A percentile compares a stretch with the other conserved stretches of the same genome.
Conservation (phyloP, 768 basidiomycete genomes). For the Crucibulum laeve region DNA sequence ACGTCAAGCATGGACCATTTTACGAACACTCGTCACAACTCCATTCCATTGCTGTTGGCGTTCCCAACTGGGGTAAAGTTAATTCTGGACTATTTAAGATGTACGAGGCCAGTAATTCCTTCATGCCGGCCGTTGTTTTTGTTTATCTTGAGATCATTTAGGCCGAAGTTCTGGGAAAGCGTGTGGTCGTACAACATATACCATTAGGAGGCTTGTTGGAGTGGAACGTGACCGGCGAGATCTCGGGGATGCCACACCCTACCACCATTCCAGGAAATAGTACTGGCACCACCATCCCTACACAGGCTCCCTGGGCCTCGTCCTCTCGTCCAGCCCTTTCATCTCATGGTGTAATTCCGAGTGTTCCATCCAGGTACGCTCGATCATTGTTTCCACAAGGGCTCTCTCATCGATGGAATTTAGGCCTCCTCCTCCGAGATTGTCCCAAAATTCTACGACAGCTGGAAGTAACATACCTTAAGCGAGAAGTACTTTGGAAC, state of each 20-base stretch:
- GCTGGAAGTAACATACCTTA: too few relatives aligned
- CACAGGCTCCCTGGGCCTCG: slow-evolving; percentile 8
- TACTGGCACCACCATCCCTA: not conserved
- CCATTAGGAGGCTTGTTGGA: slow-evolving; percentile 78
- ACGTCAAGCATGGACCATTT: slow-evolving; percentile 85
- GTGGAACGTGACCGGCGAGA: slow-evolving; percentile 39
- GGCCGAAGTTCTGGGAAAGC: slow-evolving; percentile 90
- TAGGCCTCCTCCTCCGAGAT: too few relatives aligned
- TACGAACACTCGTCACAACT: slow-evolving; percentile 91
- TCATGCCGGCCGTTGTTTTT: not conserved
- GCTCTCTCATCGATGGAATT: too few relatives aligned
- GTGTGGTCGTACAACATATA: slow-evolving; percentile 95
- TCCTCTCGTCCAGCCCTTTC: not conserved
- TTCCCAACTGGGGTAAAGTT: slow-evolving; percentile 88
- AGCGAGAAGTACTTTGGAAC: too few relatives aligned
- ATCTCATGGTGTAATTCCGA: too few relatives aligned
- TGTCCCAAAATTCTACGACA: too few relatives aligned
- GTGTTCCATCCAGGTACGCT: too few relatives aligned
- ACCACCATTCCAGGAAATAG: not conserved
- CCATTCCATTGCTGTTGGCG: slow-evolving; percentile 81
- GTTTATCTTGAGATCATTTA: slow-evolving; percentile 19
- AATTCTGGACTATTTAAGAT: slow-evolving; percentile 91
- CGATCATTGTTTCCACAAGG: too few relatives aligned
- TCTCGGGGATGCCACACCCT: slow-evolving; percentile 4
- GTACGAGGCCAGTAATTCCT: slow-evolving; percentile 61